Conservation (phyloP, 2,329 filamentous ascomycete species). For the Venturia pyrina region DNA sequence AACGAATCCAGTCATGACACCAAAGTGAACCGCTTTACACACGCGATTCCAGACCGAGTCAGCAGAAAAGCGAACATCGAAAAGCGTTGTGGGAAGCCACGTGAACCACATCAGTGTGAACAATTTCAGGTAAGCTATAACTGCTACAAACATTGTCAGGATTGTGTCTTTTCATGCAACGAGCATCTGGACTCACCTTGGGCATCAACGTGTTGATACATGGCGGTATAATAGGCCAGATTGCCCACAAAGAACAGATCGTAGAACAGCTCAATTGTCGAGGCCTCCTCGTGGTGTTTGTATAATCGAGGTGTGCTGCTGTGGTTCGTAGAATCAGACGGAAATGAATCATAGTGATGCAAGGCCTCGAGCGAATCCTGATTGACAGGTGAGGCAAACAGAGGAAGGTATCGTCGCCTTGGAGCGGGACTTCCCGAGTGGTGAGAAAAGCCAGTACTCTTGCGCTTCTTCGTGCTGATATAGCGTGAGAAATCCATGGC, state of each 20-base stretch:
- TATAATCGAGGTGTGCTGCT: background rate
- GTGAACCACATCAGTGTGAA: slow-evolving; percentile 52
- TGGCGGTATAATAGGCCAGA: slow-evolving; percentile 47
- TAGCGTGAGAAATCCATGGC: background rate
- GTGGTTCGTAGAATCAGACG: background rate
- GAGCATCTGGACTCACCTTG: background rate
- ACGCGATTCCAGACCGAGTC: slow-evolving; percentile 51
- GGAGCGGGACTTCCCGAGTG: background rate
- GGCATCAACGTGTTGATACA: slow-evolving; percentile 40
- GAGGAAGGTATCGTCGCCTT: background rate
- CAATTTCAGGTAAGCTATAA: slow-evolving; percentile 35
- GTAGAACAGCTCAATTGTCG: slow-evolving; percentile 43
- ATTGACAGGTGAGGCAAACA: background rate
- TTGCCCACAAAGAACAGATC: slow-evolving; percentile 52
- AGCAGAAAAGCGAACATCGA: slow-evolving; percentile 51
- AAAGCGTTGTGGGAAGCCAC: slow-evolving; percentile 50
- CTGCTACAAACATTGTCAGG: background rate
- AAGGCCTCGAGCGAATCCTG: background rate
- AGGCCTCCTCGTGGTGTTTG: slow-evolving; percentile 27
- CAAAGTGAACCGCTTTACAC: slow-evolving; percentile 48
- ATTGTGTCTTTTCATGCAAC: background rate
- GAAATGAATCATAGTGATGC: background rate
- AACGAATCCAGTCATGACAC: slow-evolving; percentile 48
- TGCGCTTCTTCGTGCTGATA: slow-evolving; percentile 3
- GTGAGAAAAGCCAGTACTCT: background rate